Evolutionary conservation across 2,329 filamentous ascomycete genomes (phyloP).

Genomic region (Massarina eburnea): DNA sequence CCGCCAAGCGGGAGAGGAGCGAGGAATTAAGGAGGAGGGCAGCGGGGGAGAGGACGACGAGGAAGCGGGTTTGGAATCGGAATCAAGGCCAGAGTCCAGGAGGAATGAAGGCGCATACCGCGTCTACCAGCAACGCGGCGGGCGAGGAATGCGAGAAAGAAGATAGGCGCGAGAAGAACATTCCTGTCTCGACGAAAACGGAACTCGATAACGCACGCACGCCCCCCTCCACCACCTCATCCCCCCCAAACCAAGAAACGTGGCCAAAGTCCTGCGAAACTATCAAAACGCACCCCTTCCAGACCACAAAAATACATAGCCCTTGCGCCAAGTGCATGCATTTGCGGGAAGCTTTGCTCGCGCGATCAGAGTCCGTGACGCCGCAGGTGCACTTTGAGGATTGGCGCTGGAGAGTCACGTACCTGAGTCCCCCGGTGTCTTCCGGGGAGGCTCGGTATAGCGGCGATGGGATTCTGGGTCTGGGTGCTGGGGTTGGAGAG

Average conservation of each 20-base stretch:
- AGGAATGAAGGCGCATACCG: background rate
- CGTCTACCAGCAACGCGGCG: background rate
- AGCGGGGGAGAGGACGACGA: constrained; percentile 11
- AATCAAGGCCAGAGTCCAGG: background rate
- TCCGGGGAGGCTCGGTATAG: constrained; percentile 29
- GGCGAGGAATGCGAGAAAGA: too few relatives aligned
- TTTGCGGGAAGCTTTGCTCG: constrained; percentile 18
- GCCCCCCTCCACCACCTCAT: background rate
- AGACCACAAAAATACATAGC: constrained; percentile 33
- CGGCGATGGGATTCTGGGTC: constrained; percentile 8
- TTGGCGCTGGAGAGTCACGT: constrained; percentile 46
- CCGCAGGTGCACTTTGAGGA: constrained; percentile 40
- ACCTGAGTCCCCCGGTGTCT: constrained; percentile 26
- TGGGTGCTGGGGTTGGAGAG: constrained; percentile 16
- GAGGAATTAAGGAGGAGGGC: constrained; percentile 10
- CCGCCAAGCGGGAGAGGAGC: background rate
- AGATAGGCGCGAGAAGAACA: too few relatives aligned
- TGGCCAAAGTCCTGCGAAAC: background rate
- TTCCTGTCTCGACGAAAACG: too few relatives aligned
- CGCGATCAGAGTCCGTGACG: constrained; percentile 7
- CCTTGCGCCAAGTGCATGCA: constrained; percentile 37
- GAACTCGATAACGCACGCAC: background rate
- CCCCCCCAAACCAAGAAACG: background rate
- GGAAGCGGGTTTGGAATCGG: background rate
- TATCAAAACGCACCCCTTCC: constrained; percentile 13